phyloP scores from a whole-genome alignment of 257 asterid species.

The Sherardia arvensis region DNA sequence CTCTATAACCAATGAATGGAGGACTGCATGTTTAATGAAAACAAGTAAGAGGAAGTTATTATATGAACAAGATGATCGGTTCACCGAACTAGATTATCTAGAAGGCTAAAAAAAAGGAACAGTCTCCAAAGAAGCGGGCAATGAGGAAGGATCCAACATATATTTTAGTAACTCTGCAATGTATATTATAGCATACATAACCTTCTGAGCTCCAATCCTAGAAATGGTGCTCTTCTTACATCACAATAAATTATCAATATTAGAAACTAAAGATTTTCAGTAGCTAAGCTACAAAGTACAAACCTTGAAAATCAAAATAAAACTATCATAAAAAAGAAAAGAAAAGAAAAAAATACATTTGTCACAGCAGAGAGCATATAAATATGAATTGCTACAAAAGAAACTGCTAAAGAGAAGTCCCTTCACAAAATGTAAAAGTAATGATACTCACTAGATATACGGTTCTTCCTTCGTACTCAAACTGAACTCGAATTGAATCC shows the following conservation, averaged over 20 bases:
- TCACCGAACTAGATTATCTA: too few relatives aligned
- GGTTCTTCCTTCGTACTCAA: slow-evolving; percentile 73
- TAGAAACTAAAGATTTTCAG: neutral
- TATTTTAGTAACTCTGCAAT: neutral
- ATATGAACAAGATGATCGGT: neutral
- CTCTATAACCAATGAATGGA: neutral
- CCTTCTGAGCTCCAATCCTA: neutral
- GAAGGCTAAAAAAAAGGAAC: neutral
- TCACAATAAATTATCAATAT: neutral
- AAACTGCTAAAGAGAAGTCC: slow-evolving; percentile 1
- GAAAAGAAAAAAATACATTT: too few relatives aligned
- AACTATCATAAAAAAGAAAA: neutral
- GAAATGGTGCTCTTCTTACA: neutral
- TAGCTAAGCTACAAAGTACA: neutral
- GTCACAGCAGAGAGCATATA: neutral
- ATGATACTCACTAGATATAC: slow-evolving; percentile 17
- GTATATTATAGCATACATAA: too few relatives aligned
- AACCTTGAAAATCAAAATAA: neutral
- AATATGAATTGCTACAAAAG: neutral
- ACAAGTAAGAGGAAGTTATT: neutral
- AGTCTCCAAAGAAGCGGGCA: neutral
- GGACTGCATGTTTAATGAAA: neutral
- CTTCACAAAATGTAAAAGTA: neutral
- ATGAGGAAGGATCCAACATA: neutral
- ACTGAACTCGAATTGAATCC: slow-evolving; percentile 86